phyloP scores from a whole-genome alignment of 805 yeast species.

The Torulaspora quercuum region DNA sequence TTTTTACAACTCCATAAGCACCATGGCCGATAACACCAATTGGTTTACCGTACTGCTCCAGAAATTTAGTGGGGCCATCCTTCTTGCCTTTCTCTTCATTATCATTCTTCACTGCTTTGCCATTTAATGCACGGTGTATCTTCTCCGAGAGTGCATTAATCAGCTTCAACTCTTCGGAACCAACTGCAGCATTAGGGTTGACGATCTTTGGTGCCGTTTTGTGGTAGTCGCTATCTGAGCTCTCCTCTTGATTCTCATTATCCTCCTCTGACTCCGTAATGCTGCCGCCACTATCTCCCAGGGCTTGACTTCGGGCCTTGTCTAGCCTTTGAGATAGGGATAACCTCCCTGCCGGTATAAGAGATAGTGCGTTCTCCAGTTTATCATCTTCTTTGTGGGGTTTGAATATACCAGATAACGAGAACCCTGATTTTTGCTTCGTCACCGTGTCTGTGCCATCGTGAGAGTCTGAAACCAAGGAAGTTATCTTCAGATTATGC shows the following conservation, averaged over 20 bases:
- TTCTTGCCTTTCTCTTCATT: slow-evolving; percentile 9
- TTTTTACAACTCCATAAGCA: slow-evolving; percentile 89
- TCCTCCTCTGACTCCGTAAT: slow-evolving; percentile 12
- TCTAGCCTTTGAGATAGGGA: slow-evolving; percentile 12
- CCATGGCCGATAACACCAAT: slow-evolving; percentile 77
- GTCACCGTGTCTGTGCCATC: slow-evolving; percentile 15
- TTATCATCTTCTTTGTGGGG: slow-evolving; percentile 24
- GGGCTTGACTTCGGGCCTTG: slow-evolving; percentile 12
- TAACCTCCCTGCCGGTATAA: slow-evolving; percentile 16
- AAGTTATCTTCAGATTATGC: slow-evolving; percentile 26
- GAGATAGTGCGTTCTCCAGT: slow-evolving; percentile 24
- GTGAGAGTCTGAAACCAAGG: slow-evolving; percentile 20
- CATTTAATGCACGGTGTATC: slow-evolving; percentile 43
- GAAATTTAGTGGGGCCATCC: slow-evolving; percentile 28
- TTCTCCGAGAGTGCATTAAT: slow-evolving; percentile 47
- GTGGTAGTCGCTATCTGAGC: slow-evolving; percentile 4
- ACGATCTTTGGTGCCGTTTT: slow-evolving; percentile 24
- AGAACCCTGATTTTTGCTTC: slow-evolving; percentile 22
- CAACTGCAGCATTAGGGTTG: slow-evolving; percentile 43
- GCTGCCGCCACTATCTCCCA: slow-evolving; percentile 10
- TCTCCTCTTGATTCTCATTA: slow-evolving; percentile 10
- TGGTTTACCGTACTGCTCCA: slow-evolving; percentile 49
- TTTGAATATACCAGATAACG: slow-evolving; percentile 25
- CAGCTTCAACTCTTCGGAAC: slow-evolving; percentile 46
- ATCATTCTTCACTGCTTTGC: slow-evolving; percentile 21